phyloP scores from a whole-genome alignment of 2,329 filamentous ascomycete species.

The Aspergillus tamarii region DNA sequence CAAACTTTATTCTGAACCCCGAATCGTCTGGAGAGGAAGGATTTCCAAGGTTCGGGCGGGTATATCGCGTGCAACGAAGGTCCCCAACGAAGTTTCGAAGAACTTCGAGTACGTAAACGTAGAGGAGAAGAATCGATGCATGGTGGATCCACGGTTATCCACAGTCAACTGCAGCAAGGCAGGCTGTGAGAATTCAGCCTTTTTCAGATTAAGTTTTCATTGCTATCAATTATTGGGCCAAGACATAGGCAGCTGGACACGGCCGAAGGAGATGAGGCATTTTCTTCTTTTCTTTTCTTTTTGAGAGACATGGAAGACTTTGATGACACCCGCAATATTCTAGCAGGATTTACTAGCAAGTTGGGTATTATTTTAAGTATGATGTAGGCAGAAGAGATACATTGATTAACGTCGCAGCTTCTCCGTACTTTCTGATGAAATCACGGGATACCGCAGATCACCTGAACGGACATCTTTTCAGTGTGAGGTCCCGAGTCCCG shows the following conservation, averaged over 20 bases:
- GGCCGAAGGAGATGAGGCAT: neutral
- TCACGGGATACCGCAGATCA: neutral
- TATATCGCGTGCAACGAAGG: neutral
- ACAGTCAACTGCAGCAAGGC: neutral
- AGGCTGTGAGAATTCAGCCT: neutral
- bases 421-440: neutral
- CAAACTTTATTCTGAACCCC: neutral
- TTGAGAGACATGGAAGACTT: too few species aligned
- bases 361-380: too few species aligned
- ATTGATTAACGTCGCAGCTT: too few species aligned
- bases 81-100: neutral
- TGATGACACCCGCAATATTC: too few species aligned
- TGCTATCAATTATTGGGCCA: neutral
- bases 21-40: neutral
- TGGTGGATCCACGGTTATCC: neutral
- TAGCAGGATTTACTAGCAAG: too few species aligned
- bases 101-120: neutral
- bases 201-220: neutral
- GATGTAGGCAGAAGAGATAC: too few species aligned
- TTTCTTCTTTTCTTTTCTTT: neutral
- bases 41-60: neutral
- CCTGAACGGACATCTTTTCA: neutral
- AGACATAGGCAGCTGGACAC: neutral
- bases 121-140: neutral
- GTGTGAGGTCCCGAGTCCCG: neutral